phyloP scores from a whole-genome alignment of 139 green algal genomes.

The Mychonastes homosphaera region DNA sequence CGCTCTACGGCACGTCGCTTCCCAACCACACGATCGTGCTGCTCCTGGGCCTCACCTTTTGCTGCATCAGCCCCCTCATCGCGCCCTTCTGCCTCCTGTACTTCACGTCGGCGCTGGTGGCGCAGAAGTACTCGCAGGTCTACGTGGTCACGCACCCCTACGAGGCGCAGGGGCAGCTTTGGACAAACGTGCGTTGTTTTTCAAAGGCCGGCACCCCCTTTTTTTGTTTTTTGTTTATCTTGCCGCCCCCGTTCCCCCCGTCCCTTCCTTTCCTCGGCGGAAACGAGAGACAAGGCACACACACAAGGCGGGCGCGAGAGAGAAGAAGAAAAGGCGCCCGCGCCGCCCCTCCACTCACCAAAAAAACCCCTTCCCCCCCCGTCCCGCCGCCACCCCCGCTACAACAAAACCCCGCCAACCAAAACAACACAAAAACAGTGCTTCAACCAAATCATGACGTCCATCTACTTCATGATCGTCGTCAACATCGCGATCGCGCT shows the following conservation, averaged over 20 bases:
- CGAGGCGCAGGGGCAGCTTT: slow-evolving; percentile 25
- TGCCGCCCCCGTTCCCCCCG: background rate
- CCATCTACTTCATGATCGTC: slow-evolving; percentile 54
- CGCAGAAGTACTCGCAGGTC: slow-evolving; percentile 29
- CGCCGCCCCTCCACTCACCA: background rate
- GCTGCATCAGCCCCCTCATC: slow-evolving; percentile 62
- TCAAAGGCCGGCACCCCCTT: background rate
- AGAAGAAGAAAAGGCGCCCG: too few species aligned
- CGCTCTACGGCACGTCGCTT: slow-evolving; percentile 34
- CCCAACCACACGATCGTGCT: slow-evolving; percentile 50
- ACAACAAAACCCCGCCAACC: background rate
- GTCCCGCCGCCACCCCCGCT: background rate
- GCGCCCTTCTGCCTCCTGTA: slow-evolving; percentile 49
- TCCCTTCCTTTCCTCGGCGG: slow-evolving; percentile 3
- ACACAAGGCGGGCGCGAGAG: background rate
- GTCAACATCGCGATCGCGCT: slow-evolving; percentile 47
- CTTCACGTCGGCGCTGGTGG: slow-evolving; percentile 43
- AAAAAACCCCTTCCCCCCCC: background rate
- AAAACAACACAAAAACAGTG: slow-evolving; percentile 9
- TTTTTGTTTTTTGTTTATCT: background rate
- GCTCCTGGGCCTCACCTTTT: slow-evolving; percentile 54
- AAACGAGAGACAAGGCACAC: slow-evolving; percentile 5
- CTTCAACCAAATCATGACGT: slow-evolving; percentile 48
- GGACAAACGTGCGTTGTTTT: background rate
- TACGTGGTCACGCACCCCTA: slow-evolving; percentile 29